Conservation (phyloP, 192 early-diverging fungal genomes). For the Backusella liffmaniae region DNA sequence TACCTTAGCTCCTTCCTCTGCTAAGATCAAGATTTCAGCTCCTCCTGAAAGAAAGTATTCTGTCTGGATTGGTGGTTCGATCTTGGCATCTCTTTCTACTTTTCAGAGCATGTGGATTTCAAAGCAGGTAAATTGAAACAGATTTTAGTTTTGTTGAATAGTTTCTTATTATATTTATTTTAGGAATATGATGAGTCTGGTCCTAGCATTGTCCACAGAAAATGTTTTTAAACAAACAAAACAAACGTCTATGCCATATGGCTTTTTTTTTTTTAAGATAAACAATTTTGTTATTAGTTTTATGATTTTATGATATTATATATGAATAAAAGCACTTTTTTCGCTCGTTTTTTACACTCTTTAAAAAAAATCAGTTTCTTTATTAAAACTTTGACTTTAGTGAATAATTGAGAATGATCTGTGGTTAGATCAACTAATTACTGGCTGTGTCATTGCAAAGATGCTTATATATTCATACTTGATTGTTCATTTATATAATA, state of each 20-base stretch:
- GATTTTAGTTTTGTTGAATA: not conserved
- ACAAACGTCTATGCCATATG: not conserved
- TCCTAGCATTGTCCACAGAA: not conserved
- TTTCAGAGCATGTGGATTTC: not conserved
- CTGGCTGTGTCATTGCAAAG: not conserved
- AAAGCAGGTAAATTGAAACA: not conserved
- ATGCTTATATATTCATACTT: not conserved
- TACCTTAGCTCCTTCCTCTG: not conserved
- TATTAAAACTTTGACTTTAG: not conserved
- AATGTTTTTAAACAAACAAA: not conserved
- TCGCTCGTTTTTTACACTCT: not conserved
- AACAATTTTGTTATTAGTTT: not conserved
- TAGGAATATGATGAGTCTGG: conserved; percentile 6
- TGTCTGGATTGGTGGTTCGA: conserved; percentile 1
- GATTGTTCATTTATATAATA: not conserved
- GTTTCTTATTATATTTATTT: not conserved
- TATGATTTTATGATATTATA: not conserved
- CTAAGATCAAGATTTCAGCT: conserved; percentile 3
- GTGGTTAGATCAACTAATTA: not conserved
- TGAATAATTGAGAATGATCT: not conserved
- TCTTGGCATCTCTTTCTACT: not conserved
- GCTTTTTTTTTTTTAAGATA: not conserved
- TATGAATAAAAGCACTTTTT: not conserved
- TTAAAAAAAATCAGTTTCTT: not conserved
- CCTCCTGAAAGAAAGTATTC: not conserved